Percentiles rank a stretch among this genome's conserved stretches.
phyloP scores from a whole-genome alignment of 2,329 filamentous ascomycete species.

The Claviceps cyperi region DNA sequence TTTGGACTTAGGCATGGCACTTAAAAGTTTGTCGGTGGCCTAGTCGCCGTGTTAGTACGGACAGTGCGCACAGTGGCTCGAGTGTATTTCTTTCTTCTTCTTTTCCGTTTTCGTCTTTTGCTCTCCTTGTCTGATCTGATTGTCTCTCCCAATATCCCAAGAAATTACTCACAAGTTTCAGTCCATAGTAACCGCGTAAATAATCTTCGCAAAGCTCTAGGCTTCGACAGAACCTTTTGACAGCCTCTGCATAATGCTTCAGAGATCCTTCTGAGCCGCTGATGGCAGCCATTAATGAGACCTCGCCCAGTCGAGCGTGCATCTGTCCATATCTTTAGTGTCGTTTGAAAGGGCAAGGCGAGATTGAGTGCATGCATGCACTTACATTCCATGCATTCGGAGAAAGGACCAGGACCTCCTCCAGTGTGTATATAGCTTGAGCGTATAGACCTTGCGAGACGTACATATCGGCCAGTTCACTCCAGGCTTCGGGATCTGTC shows the following conservation, averaged over 20 bases:
- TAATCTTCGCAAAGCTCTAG: slow-evolving; percentile 92
- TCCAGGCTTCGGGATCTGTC: slow-evolving; percentile 86
- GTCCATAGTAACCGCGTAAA: slow-evolving; percentile 78
- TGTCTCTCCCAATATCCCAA: no score
- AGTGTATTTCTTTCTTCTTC: neutral
- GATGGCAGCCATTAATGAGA: slow-evolving; percentile 56
- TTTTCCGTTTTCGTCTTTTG: neutral
- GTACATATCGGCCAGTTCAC: slow-evolving; percentile 81
- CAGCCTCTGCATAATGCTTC: slow-evolving; percentile 51
- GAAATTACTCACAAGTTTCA: slow-evolving; percentile 52
- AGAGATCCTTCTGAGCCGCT: slow-evolving; percentile 26
- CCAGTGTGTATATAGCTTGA: slow-evolving; percentile 76
- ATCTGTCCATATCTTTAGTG: slow-evolving; percentile 38
- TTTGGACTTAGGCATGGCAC: slow-evolving; percentile 25
- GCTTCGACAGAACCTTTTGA: slow-evolving; percentile 78
- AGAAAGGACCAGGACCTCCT: slow-evolving; percentile 74
- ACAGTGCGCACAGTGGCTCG: neutral
- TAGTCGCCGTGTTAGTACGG: slow-evolving; percentile 13
- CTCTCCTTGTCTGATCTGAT: neutral
- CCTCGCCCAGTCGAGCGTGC: slow-evolving; percentile 74
- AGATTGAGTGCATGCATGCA: neutral
- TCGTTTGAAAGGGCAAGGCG: neutral
- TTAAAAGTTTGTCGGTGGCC: slow-evolving; percentile 37
- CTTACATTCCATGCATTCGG: slow-evolving; percentile 93
- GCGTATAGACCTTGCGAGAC: slow-evolving; percentile 61